Evolutionary conservation across 2,329 filamentous ascomycete genomes (phyloP), one percentile per base, ranked within the genome.

Genomic region (Apiospora aurea): DNA sequence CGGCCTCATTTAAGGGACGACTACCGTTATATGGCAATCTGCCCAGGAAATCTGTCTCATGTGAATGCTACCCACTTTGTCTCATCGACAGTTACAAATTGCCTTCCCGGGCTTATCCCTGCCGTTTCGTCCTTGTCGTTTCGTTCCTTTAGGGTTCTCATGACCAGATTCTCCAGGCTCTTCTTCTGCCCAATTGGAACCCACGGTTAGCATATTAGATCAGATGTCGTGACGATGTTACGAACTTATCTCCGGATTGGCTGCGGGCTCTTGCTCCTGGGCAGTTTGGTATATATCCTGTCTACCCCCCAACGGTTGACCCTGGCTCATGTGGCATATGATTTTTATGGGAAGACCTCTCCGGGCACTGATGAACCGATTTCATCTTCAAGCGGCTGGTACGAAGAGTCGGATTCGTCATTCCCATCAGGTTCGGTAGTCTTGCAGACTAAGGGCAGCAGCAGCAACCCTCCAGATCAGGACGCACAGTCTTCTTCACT

Each of bases 51-150:
- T 41, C 29, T 41, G 57, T 64, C 57, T 64, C 18, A 24, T 41
- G 34, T 64, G 57, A 64, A 64, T 41, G 14, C n/a, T 64, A 11
- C 34, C 57, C 34, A 29, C 57, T 41, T 41, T 64, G 57, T 64
- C 57, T 64, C 34, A 64, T 64, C 21, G 34, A 64, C 41, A 64
- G 57, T n/a, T 11, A 11, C 49, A 8, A n/a, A 53, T 41, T 53
- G 16, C 24, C 49, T 29, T 34, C 51, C 57, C 41, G 57, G 8
- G 34, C 29, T 24, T 7, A 64, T 64, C 57, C 34, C 57, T 64
- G 21, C 11, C 34, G 2, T 34, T 14, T 41, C 34, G 18, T n/a
- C 34, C 57, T 18, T 41, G 21, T 41, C 10, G 8, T 41, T 21
- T 26, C 49, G 4, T 3, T 41, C 34, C 26, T 38, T 61, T 13